Percentiles rank a stretch among this genome's conserved stretches.
Conservation (phyloP, 1,284 basidiomycete genomes). For the Rhizoctonia solani region DNA sequence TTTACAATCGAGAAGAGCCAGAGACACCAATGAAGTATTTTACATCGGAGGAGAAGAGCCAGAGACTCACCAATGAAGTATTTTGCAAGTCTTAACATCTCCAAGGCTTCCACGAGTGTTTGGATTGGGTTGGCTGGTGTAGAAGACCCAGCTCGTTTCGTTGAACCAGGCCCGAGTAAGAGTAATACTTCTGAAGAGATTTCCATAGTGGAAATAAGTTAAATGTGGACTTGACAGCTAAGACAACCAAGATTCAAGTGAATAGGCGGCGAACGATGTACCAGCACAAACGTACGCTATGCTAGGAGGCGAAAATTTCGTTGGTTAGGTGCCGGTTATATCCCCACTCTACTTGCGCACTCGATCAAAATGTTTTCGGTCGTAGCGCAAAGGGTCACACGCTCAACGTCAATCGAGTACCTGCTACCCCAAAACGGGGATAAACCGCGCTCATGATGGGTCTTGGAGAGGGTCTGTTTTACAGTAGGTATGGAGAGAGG, state of each 20-base stretch:
- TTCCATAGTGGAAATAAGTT: not conserved
- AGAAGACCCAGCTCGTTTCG: not conserved
- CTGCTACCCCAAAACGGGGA: too few species aligned
- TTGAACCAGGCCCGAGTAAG: not conserved
- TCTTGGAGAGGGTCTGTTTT: too few species aligned
- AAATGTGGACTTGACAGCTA: not conserved
- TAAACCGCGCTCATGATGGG: too few species aligned
- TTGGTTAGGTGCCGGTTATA: too few species aligned
- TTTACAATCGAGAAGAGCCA: too few species aligned
- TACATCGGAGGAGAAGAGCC: not conserved
- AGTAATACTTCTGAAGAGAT: conserved; percentile 5
- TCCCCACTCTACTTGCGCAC: too few species aligned
- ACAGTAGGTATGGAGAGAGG: too few species aligned
- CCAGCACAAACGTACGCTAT: too few species aligned
- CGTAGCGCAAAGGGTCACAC: too few species aligned
- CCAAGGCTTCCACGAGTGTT: not conserved
- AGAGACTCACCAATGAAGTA: conserved; percentile 3
- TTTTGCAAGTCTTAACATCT: conserved; percentile 17
- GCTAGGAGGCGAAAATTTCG: too few species aligned
- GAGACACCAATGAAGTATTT: not conserved
- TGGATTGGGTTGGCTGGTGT: conserved; percentile 4
- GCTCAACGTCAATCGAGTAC: too few species aligned
- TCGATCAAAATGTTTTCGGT: too few species aligned
- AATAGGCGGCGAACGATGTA: not conserved
- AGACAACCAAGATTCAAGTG: not conserved